A percentile compares a stretch with the other conserved stretches of the same genome.
Conservation (phyloP, 2,329 filamentous ascomycete genomes). For the Apiospora kogelbergensis region DNA sequence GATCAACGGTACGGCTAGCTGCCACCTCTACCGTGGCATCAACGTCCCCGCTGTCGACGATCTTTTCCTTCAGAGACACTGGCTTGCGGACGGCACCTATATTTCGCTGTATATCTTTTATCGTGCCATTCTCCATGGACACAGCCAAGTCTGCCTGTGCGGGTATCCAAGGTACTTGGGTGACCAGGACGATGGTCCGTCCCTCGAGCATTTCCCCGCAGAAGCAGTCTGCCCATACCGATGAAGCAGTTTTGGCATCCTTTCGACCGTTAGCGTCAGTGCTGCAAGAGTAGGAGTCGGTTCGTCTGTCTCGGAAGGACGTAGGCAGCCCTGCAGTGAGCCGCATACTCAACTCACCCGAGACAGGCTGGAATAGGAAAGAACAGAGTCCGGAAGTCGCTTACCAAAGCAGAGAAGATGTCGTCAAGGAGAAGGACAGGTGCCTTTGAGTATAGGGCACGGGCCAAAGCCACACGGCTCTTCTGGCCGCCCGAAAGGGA, state of each 20-base stretch:
- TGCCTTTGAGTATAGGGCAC: slow-evolving; percentile 57
- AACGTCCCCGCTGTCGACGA: slow-evolving; percentile 34
- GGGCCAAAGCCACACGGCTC: slow-evolving; percentile 55
- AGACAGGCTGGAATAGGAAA: neutral
- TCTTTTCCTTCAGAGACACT: slow-evolving; percentile 41
- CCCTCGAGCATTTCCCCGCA: slow-evolving; percentile 53
- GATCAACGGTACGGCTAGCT: slow-evolving; percentile 19
- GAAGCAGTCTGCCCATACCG: slow-evolving; percentile 58
- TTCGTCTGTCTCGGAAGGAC: neutral
- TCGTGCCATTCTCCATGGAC: slow-evolving; percentile 44
- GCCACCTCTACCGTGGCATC: slow-evolving; percentile 28
- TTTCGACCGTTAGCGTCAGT: neutral
- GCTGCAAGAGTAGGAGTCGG: neutral
- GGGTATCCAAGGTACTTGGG: slow-evolving; percentile 54
- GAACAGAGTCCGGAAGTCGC: neutral
- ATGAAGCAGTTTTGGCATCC: slow-evolving; percentile 57
- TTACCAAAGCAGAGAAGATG: slow-evolving; percentile 53
- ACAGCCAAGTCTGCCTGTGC: slow-evolving; percentile 50
- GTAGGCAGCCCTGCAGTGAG: neutral
- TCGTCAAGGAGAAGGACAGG: slow-evolving; percentile 58
- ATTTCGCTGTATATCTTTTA: slow-evolving; percentile 43
- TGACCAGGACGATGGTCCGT: slow-evolving; percentile 57
- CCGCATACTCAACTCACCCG: neutral
- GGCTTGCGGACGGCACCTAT: slow-evolving; percentile 45
- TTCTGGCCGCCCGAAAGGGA: slow-evolving; percentile 58